Evolutionary conservation across 192 early-diverging fungal genomes (phyloP), one percentile per base, ranked within the genome.

Genomic region (Podochytrium sp.): DNA sequence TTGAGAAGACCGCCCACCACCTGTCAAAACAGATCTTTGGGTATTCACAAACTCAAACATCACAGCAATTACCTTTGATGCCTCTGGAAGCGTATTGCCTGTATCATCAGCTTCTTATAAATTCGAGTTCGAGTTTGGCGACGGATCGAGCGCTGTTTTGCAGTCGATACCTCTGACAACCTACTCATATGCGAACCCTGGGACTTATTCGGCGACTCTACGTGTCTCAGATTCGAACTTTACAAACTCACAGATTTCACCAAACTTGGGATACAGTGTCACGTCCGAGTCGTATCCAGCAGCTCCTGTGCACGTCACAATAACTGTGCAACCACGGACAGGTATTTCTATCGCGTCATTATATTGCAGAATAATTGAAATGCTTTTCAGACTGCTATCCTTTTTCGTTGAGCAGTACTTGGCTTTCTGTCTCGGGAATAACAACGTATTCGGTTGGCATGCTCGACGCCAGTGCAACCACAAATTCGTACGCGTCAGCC

Each of bases 51-150:
- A 47, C 43, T 20, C 20, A 47, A 47, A 14, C 52, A 14, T 30
- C 6, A 5, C 52, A 71, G 69, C n/a, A 23, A 33, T 71, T 27
- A 59, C 69, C 0, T 71, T 71, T 33, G 69, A 71, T 56, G 69
- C 55, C 25, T 59, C 69, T 41, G 53, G 43, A 38, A 59, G 55
- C 3, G 16, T 27, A 10, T 38, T 41, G 1, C 69, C 69, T 16
- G 27, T 55, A 10, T 59, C 39, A 27, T 29, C 30, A 14, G 42
- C 2, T 23, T 42, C 55, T 25, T 71, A 71, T 40, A 27, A n/a
- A 12, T 43, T 59, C 7, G n/a, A 12, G 12, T 71, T 71, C 30
- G 55, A 71, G 25, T 71, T 71, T 60, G 69, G 69, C 5, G 69
- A 71, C 20, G 69, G 69, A 1, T 14, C 37, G 12, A 20, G 6